Base-by-base conservation (phyloP, 208 protist species). In the Trypanosoma conorhini region DNA sequence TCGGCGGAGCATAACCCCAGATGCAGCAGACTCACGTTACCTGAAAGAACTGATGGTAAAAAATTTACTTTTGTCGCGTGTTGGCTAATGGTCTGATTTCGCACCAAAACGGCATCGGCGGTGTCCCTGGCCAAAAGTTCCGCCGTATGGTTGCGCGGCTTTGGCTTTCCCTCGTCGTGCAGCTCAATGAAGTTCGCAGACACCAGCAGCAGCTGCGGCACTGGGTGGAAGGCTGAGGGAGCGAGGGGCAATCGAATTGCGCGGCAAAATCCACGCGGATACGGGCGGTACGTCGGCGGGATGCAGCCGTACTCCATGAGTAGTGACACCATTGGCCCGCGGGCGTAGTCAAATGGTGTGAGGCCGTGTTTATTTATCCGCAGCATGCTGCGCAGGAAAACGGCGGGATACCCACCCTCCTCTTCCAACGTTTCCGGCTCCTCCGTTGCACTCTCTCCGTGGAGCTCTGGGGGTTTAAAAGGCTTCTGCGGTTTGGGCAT, bases 261-360 rank as follows among this genome's bases (percentile, higher is more conserved):
- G 40, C 75, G 71, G 21, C 42, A 72, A 55, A 88, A 88, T 9
- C 74, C 78, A n/a, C 68, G 78, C 1, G 89, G 89, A 73, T 94
- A 89, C 5, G 86, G 84, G 17, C 86, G 81, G 66, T 94, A 94
- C 24, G 84, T 82, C 4, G 89, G 89, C 26, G 89, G 86, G 46
- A 92, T 84, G 62, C 89, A 94, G 22, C 89, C 86, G 66, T 90
- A 94, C 64, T 83, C 81, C 72, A 85, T 67, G 30, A 94, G 76
- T 33, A 94, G 59, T 67, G 83, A 76, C 35, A 94, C 70, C 89
- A 94, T 91, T 24, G 84, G 75, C 24, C 84, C 87, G 30, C 78
- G 82, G 0, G 89, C 86, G 66, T 94, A 94, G 80, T 94, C 89
- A 69, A 94, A 92, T 1, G 89, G 75, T 35, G 89, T 86, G 21